A percentile compares a stretch with the other conserved stretches of the same genome.
Conservation (phyloP, 2,329 filamentous ascomycete species). For the Fusarium sp. region DNA sequence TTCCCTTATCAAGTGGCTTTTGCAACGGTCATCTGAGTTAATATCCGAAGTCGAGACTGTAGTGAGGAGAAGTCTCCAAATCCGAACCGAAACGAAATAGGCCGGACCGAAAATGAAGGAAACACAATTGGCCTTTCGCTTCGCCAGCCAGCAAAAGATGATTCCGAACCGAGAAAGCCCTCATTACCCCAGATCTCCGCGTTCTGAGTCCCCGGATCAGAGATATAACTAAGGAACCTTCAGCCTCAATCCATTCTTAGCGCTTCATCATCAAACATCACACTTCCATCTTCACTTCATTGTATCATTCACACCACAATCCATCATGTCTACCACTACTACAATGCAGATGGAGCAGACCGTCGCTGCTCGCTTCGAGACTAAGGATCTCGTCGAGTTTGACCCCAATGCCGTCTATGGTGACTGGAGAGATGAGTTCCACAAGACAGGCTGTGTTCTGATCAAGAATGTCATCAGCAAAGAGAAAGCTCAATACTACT, state of each 20-base stretch:
- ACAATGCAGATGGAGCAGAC: slow-evolving; percentile 29
- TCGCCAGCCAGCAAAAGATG: neutral
- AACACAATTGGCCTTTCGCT: neutral
- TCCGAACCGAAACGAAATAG: slow-evolving; percentile 13
- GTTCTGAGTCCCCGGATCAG: neutral
- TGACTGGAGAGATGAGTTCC: slow-evolving; percentile 38
- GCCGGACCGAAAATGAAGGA: slow-evolving; percentile 3
- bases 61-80: neutral
- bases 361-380: slow-evolving; percentile 34
- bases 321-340: slow-evolving; percentile 20
- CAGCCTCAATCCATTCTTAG: slow-evolving; percentile 25
- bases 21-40: neutral
- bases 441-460: slow-evolving; percentile 36
- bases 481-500: slow-evolving; percentile 35
- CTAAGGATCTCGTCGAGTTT: slow-evolving; percentile 36
- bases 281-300: neutral
- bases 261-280: slow-evolving; percentile 20
- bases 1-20: neutral
- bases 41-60: neutral
- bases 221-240: slow-evolving; percentile 30
- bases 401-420: slow-evolving; percentile 31
- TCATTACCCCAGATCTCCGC: neutral
- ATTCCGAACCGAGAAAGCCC: slow-evolving; percentile 5
- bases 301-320: neutral
- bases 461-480: slow-evolving; percentile 40